Percentiles rank a stretch among this genome's conserved stretches.
These are phyloP conservation scores for Spirogloea muscicola DNA, from an alignment of 139 green algal species.

Conservation along the genomic window DNA sequence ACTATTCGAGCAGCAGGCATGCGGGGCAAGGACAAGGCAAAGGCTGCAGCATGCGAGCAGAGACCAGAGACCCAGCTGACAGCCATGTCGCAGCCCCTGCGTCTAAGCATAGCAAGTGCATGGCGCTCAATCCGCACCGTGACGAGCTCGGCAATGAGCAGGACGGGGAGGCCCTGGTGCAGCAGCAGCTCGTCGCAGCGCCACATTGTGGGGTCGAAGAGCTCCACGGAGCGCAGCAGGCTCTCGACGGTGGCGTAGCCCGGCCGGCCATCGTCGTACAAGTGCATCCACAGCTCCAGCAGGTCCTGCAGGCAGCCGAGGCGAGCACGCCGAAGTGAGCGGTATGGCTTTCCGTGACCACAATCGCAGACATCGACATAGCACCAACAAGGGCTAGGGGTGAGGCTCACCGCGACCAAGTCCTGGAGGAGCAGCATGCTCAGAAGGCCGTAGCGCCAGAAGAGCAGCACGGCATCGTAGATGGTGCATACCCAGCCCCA, in stretches of 20 bases:
- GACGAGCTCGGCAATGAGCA: conserved; percentile 37
- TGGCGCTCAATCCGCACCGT: conserved; percentile 17
- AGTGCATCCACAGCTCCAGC: not conserved
- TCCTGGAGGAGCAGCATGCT: no score
- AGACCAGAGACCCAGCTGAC: not conserved
- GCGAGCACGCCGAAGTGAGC: no score
- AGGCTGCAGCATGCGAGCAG: not conserved
- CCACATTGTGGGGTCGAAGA: conserved; percentile 23
- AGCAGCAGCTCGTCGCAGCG: conserved; percentile 13
- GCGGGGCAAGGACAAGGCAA: not conserved
- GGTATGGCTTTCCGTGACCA: no score
- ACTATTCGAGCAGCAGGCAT: no score
- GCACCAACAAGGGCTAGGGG: no score
- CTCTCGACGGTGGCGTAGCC: conserved; percentile 7
- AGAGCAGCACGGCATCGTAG: no score
- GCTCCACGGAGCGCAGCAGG: conserved; percentile 6
- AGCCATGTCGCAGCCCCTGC: no score
- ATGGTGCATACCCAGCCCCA: no score
- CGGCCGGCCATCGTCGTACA: conserved; percentile 21
- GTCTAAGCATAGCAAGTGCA: no score
- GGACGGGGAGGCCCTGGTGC: not conserved
- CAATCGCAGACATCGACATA: no score
- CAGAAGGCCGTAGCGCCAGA: conserved; percentile 4
- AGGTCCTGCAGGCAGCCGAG: conserved; percentile 6
- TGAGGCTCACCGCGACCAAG: no score